These are phyloP conservation scores for Mycocentrospora acerina DNA, from an alignment of 2,329 filamentous ascomycete species.

Conservation along the genomic window DNA sequence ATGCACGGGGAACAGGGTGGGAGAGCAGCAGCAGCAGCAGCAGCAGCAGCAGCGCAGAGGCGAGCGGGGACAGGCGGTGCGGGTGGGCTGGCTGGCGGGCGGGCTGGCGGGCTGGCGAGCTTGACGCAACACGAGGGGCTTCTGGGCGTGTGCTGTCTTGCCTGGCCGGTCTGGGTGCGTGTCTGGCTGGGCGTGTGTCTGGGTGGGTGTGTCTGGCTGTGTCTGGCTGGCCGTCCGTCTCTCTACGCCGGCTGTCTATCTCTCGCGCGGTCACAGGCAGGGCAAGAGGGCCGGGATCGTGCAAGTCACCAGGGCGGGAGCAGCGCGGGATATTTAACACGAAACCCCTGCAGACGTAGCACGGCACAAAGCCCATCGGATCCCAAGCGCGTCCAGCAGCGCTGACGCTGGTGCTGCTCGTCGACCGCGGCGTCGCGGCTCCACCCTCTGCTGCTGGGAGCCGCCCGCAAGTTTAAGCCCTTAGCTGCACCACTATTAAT, in stretches of 20 bases:
- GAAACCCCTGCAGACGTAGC: conserved; percentile 21
- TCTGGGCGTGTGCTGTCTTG: too few species aligned
- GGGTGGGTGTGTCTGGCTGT: too few species aligned
- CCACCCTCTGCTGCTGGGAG: conserved; percentile 23
- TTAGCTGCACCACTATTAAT: conserved; percentile 24
- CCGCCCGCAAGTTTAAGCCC: conserved; percentile 20
- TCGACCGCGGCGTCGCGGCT: conserved; percentile 17
- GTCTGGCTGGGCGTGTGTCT: too few species aligned
- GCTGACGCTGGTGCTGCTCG: conserved; percentile 21
- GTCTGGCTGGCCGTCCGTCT: too few species aligned
- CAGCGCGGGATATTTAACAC: conserved; percentile 30
- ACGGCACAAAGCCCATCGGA: conserved; percentile 10
- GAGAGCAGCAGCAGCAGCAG: conserved; percentile 2
- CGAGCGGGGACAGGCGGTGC: too few species aligned
- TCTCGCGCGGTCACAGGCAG: too few species aligned
- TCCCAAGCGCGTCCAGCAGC: conserved; percentile 7
- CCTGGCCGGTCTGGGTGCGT: too few species aligned
- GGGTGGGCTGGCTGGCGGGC: too few species aligned
- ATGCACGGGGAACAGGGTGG: background rate
- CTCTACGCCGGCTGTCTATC: too few species aligned
- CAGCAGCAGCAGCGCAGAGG: conserved; percentile 3
- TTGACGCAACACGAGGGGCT: too few species aligned
- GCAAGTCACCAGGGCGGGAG: conserved; percentile 22
- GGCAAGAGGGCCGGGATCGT: conserved; percentile 20
- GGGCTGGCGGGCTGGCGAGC: background rate